phyloP scores from a whole-genome alignment of 805 yeast species.

The Ogataea siamensis region DNA sequence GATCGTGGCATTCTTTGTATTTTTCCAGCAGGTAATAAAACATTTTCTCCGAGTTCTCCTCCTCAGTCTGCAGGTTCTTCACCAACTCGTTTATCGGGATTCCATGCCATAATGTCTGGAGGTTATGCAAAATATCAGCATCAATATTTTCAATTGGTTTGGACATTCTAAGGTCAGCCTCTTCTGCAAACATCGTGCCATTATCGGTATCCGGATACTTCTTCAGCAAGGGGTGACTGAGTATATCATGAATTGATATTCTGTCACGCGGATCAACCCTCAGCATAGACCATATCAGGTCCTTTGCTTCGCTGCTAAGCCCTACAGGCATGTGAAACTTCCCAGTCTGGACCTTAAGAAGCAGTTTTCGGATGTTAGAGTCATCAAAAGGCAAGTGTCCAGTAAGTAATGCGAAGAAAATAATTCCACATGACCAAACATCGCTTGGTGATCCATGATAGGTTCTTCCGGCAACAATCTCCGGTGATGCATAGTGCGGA shows the following conservation, averaged over 20 bases:
- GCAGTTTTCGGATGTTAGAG: slow-evolving; percentile 67
- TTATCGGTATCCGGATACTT: slow-evolving; percentile 49
- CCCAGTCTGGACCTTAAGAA: slow-evolving; percentile 76
- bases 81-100: slow-evolving; percentile 38
- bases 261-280: slow-evolving; percentile 70
- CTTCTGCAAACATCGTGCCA: slow-evolving; percentile 9
- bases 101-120: slow-evolving; percentile 58
- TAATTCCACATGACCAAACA: slow-evolving; percentile 88
- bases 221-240: slow-evolving; percentile 52
- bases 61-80: slow-evolving; percentile 26
- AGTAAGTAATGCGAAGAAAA: slow-evolving; percentile 71
- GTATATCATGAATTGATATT: slow-evolving; percentile 63
- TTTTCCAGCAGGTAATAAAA: slow-evolving; percentile 36
- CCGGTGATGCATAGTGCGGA: slow-evolving; percentile 89
- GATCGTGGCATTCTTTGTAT: slow-evolving; percentile 32
- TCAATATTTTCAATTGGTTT: slow-evolving; percentile 39
- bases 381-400: slow-evolving; percentile 86
- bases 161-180: slow-evolving; percentile 25
- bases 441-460: slow-evolving; percentile 86
- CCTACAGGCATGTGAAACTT: slow-evolving; percentile 68
- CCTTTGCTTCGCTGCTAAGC: slow-evolving; percentile 62
- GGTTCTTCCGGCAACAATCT: slow-evolving; percentile 72
- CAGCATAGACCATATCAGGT: slow-evolving; percentile 62
- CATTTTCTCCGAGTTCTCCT: slow-evolving; percentile 35
- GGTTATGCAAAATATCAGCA: slow-evolving; percentile 49